Conservation (phyloP, 306 rosid species). For the Quercus robur region DNA sequence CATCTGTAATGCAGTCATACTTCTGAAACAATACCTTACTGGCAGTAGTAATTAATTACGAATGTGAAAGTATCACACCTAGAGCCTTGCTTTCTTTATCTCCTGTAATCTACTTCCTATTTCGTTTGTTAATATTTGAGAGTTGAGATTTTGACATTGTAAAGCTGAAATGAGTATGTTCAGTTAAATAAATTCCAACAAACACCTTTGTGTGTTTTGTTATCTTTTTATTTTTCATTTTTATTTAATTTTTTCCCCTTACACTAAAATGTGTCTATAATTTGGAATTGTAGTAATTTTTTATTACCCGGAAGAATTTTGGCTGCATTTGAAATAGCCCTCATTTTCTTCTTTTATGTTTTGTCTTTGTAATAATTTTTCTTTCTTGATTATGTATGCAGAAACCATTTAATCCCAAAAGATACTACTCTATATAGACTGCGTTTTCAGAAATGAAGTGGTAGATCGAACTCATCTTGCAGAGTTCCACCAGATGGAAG, state of each 20-base stretch:
- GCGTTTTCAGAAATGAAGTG: conserved; percentile 95
- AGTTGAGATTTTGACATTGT: background rate
- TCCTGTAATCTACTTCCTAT: background rate
- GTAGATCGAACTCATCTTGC: conserved; percentile 97
- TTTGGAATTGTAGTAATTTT: too few relatives aligned
- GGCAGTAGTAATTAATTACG: background rate
- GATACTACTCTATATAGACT: conserved; percentile 89
- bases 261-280: too few relatives aligned
- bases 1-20: background rate
- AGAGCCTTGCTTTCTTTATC: background rate
- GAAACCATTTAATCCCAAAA: conserved; percentile 84
- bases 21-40: background rate
- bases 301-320: too few relatives aligned
- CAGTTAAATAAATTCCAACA: too few relatives aligned
- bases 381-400: conserved; percentile 30
- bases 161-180: background rate
- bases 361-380: background rate
- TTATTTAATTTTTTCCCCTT: too few relatives aligned
- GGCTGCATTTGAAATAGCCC: too few relatives aligned
- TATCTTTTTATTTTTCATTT: too few relatives aligned
- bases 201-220: too few relatives aligned
- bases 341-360: too few relatives aligned
- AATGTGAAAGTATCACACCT: background rate
- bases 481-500: conserved; percentile 97
- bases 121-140: background rate